phyloP scores from a whole-genome alignment of 2,329 filamentous ascomycete species.

The Cadophora gregata region DNA sequence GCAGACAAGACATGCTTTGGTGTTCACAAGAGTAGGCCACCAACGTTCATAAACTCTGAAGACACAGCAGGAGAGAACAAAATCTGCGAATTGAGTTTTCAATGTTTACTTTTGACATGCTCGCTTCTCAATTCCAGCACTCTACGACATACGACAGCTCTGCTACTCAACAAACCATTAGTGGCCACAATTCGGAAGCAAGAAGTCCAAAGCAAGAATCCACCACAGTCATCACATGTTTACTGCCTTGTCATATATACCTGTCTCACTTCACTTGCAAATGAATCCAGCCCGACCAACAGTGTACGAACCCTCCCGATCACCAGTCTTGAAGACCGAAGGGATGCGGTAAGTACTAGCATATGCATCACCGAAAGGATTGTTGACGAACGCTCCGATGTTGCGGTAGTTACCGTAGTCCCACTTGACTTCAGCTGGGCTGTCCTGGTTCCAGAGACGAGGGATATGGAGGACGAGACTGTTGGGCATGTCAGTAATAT shows the following conservation, averaged over 20 bases:
- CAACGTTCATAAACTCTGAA: too few relatives aligned
- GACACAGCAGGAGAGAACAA: too few relatives aligned
- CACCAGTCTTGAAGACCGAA: constrained; percentile 2
- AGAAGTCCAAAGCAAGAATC: background rate
- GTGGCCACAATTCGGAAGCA: background rate
- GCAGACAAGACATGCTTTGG: too few relatives aligned
- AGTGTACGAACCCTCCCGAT: constrained; percentile 13
- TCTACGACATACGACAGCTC: background rate
- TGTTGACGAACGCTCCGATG: constrained; percentile 6
- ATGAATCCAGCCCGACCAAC: constrained; percentile 10
- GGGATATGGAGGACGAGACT: constrained; percentile 12
- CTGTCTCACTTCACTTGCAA: background rate
- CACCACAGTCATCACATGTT: background rate
- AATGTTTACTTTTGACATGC: background rate
- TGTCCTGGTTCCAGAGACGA: constrained; percentile 12
- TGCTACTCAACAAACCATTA: background rate
- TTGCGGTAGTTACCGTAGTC: constrained; percentile 8
- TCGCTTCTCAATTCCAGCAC: background rate
- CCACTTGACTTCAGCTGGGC: background rate
- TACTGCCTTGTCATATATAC: background rate
- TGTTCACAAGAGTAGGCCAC: too few relatives aligned
- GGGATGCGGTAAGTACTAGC: constrained; percentile 11
- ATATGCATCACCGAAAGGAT: constrained; percentile 1
- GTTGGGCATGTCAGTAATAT: background rate
- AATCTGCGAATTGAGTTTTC: too few relatives aligned